Conservation (phyloP, 768 basidiomycete species). For the Neoboletus subvelutipes region DNA sequence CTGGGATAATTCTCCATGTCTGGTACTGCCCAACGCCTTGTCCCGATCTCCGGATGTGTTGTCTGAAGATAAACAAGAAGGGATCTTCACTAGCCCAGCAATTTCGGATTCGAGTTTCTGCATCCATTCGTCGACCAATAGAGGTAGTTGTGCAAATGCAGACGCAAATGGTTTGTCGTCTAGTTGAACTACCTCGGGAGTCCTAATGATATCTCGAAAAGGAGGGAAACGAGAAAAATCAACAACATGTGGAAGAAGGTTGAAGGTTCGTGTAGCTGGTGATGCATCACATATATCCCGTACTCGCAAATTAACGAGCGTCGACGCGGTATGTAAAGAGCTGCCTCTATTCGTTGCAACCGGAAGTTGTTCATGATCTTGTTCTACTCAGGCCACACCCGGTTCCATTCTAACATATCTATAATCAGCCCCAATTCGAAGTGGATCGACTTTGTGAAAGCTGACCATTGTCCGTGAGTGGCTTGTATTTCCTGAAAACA, state of each 20-base stretch:
- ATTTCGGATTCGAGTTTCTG: constrained; percentile 5
- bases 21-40: no score
- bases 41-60: neutral
- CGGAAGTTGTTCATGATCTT: constrained; percentile 4
- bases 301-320: constrained; percentile 7
- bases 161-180: constrained; percentile 2
- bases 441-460: no score
- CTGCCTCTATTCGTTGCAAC: constrained; percentile 2
- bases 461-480: constrained; percentile 16
- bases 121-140: constrained; percentile 10
- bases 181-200: neutral
- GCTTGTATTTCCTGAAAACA: constrained; percentile 10
- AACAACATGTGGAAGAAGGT: constrained; percentile 16
- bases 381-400: constrained; percentile 4
- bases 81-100: constrained; percentile 11
- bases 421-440: neutral
- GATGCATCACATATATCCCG: constrained; percentile 7
- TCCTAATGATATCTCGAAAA: constrained; percentile 11
- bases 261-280: neutral
- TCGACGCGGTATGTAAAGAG: constrained; percentile 8
- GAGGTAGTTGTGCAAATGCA: constrained; percentile 15
- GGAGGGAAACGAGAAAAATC: constrained; percentile 13
- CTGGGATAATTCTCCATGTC: neutral
- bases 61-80: neutral
- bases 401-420: constrained; percentile 11